A percentile compares a stretch with the other conserved stretches of the same genome.
phyloP scores from a whole-genome alignment of 2,329 filamentous ascomycete species.

The Neoscytalidium dimidiatum region DNA sequence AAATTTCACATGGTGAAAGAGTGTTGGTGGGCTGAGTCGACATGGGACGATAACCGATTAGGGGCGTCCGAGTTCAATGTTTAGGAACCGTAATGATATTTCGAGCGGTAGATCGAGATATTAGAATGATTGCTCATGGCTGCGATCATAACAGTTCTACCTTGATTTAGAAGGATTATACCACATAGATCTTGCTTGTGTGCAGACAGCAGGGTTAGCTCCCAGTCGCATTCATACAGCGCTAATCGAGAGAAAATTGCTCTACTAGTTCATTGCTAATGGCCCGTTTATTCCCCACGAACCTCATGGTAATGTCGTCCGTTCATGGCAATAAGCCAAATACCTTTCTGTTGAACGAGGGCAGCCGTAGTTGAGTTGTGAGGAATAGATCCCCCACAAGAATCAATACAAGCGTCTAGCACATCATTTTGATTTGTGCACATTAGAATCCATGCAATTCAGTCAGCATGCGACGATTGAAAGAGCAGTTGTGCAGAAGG shows the following conservation, averaged over 20 bases:
- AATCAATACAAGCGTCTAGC: background rate
- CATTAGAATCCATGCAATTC: too few species aligned
- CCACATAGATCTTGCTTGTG: background rate
- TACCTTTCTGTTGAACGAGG: background rate
- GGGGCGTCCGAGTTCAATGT: background rate
- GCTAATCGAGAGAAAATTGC: background rate
- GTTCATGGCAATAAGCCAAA: background rate
- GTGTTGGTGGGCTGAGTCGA: background rate
- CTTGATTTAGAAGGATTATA: background rate
- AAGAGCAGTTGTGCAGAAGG: too few species aligned
- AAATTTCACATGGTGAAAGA: background rate
- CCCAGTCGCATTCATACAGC: background rate
- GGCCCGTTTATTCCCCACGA: background rate
- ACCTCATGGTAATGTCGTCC: background rate
- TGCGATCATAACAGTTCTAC: background rate
- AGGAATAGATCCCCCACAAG: too few species aligned
- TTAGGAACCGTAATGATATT: background rate
- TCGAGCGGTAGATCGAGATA: background rate
- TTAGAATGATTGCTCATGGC: background rate
- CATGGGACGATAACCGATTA: background rate
- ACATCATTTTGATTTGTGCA: background rate
- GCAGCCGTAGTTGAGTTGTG: background rate
- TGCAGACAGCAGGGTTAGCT: background rate
- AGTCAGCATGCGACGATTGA: too few species aligned
- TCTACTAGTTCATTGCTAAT: background rate